These are phyloP conservation scores for Microdochium paspali DNA, from an alignment of 2,329 filamentous ascomycete genomes.

Conservation along the genomic window DNA sequence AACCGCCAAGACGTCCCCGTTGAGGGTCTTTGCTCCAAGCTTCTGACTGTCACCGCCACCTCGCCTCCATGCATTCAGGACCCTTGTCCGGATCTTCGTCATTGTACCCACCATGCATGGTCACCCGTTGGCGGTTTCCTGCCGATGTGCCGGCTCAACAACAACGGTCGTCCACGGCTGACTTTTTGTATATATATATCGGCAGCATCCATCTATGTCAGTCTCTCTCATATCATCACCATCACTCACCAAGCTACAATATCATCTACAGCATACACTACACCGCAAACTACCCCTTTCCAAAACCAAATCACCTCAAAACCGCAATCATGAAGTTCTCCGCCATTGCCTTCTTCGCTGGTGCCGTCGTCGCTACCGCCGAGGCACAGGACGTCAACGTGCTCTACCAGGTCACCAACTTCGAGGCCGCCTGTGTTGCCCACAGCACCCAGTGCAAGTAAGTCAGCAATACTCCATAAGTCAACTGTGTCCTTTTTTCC, in stretches of 20 bases:
- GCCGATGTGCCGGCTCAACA: background rate
- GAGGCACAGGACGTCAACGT: background rate
- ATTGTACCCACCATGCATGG: background rate
- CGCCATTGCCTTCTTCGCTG: background rate
- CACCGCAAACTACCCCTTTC: background rate
- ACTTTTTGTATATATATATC: background rate
- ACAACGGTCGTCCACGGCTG: background rate
- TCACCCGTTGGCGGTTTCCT: background rate
- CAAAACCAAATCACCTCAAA: background rate
- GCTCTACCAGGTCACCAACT: background rate
- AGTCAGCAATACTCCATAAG: background rate
- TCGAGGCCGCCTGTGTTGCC: background rate
- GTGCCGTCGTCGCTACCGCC: background rate
- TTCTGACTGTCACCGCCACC: background rate
- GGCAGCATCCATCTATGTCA: background rate
- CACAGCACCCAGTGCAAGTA: background rate
- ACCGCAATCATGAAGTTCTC: background rate
- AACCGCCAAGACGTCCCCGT: background rate
- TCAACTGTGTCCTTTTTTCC: background rate
- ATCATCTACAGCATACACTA: background rate
- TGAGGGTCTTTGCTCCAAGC: background rate
- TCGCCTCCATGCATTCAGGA: background rate
- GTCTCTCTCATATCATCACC: background rate
- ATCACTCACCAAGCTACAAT: background rate
- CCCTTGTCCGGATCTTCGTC: background rate